These are phyloP conservation scores for Colletotrichum incanum DNA, from an alignment of 2,329 filamentous ascomycete genomes.

Conservation along the genomic window DNA sequence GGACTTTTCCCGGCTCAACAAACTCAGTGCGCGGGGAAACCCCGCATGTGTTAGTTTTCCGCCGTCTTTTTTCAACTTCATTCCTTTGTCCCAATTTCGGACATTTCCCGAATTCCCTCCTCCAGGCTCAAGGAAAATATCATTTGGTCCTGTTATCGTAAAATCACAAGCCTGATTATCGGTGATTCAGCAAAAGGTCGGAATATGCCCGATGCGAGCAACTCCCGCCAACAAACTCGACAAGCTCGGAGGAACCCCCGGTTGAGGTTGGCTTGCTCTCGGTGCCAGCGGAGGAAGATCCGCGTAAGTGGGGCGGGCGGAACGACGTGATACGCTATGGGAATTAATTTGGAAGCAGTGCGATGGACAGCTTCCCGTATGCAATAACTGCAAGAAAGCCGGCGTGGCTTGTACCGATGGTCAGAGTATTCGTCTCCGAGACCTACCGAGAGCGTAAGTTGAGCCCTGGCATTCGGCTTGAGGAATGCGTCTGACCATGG, in stretches of 20 bases:
- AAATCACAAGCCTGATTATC: background rate
- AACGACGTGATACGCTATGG: background rate
- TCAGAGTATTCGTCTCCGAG: constrained; percentile 56
- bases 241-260: constrained; percentile 48
- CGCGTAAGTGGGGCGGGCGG: constrained; percentile 51
- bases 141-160: constrained; percentile 19
- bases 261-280: constrained; percentile 45
- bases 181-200: background rate
- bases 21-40: constrained; percentile 19
- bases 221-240: constrained; percentile 40
- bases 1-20: constrained; percentile 31
- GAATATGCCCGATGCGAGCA: constrained; percentile 33
- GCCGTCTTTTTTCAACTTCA: constrained; percentile 41
- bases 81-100: constrained; percentile 26
- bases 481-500: background rate
- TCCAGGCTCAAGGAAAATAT: constrained; percentile 12
- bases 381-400: constrained; percentile 61
- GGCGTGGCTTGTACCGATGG: constrained; percentile 60
- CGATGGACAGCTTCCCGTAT: constrained; percentile 59
- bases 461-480: no score
- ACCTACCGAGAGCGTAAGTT: constrained; percentile 59
- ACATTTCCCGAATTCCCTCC: constrained; percentile 27
- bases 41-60: background rate
- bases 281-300: constrained; percentile 67
- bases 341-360: constrained; percentile 53